These are phyloP conservation scores for Nemania sp. DNA, from an alignment of 2,329 filamentous ascomycete genomes.

Conservation along the genomic window DNA sequence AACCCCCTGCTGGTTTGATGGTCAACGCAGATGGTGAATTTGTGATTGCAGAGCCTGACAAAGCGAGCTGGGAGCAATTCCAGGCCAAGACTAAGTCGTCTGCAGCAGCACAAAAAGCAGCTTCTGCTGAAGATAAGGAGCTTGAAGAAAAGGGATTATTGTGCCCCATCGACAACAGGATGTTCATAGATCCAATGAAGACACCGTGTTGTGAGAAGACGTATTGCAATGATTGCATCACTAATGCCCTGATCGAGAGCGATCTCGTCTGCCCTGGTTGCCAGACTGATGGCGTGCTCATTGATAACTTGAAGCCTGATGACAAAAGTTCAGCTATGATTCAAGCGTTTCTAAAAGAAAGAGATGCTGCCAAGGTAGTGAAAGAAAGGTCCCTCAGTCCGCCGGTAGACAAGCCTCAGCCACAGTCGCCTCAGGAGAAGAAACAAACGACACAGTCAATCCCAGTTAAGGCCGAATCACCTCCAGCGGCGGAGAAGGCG, in stretches of 20 bases:
- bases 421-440: conserved; percentile 31
- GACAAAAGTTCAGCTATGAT: conserved; percentile 78
- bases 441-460: conserved; percentile 44
- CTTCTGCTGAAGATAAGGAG: conserved; percentile 79
- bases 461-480: conserved; percentile 38
- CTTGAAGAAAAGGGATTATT: conserved; percentile 85
- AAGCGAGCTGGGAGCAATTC: conserved; percentile 94
- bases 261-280: conserved; percentile 96
- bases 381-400: conserved; percentile 55
- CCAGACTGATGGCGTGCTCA: conserved; percentile 84
- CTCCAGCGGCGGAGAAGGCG: conserved; percentile 34
- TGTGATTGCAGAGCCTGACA: conserved; percentile 94
- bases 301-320: conserved; percentile 87
- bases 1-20: conserved; percentile 89
- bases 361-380: conserved; percentile 51
- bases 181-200: conserved; percentile 98
- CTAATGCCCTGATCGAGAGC: conserved; percentile 96
- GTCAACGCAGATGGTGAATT: conserved; percentile 97
- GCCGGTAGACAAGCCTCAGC: conserved; percentile 40
- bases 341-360: conserved; percentile 69
- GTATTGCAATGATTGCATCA: conserved; percentile 99
- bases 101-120: conserved; percentile 78
- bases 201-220: conserved; percentile 98
- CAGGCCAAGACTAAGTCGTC: conserved; percentile 91
- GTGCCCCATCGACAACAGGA: conserved; percentile 94